Evolutionary conservation across 2,329 filamentous ascomycete species (phyloP).

Genomic region (Aspergillus aculeatus): DNA sequence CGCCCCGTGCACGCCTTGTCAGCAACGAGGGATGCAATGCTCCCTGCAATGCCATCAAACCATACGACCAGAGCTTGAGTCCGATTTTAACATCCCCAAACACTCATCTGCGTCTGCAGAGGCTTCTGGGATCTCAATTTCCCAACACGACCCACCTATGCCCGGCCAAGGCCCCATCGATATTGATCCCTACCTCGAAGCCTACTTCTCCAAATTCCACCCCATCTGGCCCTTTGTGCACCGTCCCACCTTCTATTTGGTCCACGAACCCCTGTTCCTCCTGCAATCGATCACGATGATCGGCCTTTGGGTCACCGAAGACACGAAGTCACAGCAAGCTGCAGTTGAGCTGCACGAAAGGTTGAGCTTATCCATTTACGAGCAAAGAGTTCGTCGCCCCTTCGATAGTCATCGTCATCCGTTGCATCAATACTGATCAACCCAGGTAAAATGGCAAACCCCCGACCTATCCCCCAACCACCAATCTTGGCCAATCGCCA

Average conservation of each 20-base stretch:
- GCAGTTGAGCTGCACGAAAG: constrained; percentile 21
- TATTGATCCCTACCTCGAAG: constrained; percentile 8
- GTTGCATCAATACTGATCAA: neutral
- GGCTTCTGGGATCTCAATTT: neutral
- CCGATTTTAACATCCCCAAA: too few relatives aligned
- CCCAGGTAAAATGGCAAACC: neutral
- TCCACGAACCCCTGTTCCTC: constrained; percentile 18
- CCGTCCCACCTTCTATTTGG: constrained; percentile 16
- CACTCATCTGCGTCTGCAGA: neutral
- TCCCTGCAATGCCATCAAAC: neutral
- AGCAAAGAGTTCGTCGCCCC: constrained; percentile 17
- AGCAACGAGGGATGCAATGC: neutral
- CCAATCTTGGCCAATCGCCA: constrained; percentile 25
- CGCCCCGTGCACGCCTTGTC: constrained; percentile 6
- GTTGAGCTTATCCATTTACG: constrained; percentile 14
- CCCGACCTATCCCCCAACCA: neutral
- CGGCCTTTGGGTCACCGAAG: constrained; percentile 21
- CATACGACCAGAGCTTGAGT: neutral
- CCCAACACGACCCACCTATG: neutral
- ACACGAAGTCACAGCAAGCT: constrained; percentile 9
- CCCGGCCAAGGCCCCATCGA: neutral
- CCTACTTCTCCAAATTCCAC: constrained; percentile 27
- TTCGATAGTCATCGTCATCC: neutral
- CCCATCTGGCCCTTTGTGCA: constrained; percentile 27
- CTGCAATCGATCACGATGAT: constrained; percentile 24